These are phyloP conservation scores for Dactylellina sp. DNA, from an alignment of 2,329 filamentous ascomycete genomes.

Conservation along the genomic window DNA sequence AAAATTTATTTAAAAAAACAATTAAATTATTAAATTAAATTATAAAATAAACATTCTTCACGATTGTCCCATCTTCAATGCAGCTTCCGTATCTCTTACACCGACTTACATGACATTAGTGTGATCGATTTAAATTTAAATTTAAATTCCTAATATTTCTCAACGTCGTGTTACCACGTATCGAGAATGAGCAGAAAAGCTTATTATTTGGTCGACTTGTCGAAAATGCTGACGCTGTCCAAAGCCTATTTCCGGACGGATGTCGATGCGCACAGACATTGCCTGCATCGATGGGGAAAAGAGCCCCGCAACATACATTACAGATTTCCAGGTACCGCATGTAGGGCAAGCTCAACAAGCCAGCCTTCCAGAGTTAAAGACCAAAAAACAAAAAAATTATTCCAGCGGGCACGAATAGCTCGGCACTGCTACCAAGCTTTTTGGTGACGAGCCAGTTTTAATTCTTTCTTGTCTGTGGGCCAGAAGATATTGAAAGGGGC, in stretches of 20 bases:
- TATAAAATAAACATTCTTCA: neutral
- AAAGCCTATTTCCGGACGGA: conserved; percentile 48
- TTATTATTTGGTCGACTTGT: conserved; percentile 31
- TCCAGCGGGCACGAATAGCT: neutral
- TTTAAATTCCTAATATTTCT: conserved; percentile 17
- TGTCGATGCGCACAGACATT: conserved; percentile 47
- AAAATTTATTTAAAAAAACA: too few species aligned
- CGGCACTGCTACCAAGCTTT: conserved; percentile 1
- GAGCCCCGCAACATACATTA: conserved; percentile 35
- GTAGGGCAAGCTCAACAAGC: conserved; percentile 9
- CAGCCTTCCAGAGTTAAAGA: too few species aligned
- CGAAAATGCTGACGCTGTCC: conserved; percentile 26
- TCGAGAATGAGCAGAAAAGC: conserved; percentile 12
- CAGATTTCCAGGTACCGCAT: conserved; percentile 39
- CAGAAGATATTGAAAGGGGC: conserved; percentile 9
- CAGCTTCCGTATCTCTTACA: neutral
- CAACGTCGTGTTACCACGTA: conserved; percentile 34
- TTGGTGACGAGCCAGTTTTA: neutral
- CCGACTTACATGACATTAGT: conserved; percentile 16
- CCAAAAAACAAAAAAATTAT: too few species aligned
- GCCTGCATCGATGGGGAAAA: conserved; percentile 34
- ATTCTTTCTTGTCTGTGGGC: conserved; percentile 21
- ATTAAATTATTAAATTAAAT: too few species aligned
- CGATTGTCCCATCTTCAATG: conserved; percentile 25
- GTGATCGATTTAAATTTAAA: neutral